Percentiles rank a stretch among this genome's conserved stretches.
phyloP scores from a whole-genome alignment of 2,329 filamentous ascomycete genomes.

The Bertia moriformis region DNA sequence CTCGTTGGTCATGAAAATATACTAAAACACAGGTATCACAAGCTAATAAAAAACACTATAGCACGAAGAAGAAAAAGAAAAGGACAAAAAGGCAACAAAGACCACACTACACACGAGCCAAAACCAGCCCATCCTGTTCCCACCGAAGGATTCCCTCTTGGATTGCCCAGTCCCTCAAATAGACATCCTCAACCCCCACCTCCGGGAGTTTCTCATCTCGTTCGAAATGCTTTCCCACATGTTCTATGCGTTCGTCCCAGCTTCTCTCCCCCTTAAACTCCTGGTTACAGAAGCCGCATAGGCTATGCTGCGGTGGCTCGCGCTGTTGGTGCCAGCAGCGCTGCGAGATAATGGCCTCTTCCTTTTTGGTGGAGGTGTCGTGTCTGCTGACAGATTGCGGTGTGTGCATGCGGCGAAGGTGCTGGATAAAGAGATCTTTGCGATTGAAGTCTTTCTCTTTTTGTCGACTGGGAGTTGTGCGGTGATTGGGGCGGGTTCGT shows the following conservation, averaged over 20 bases:
- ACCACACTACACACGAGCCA: not conserved
- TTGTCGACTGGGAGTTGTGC: too few species aligned
- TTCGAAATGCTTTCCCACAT: not conserved
- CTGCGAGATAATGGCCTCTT: not conserved
- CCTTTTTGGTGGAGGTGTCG: not conserved
- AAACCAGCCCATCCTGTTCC: not conserved
- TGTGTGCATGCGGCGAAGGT: not conserved
- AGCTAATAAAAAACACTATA: constrained; percentile 1
- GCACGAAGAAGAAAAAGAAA: constrained; percentile 4
- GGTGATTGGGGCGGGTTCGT: not conserved
- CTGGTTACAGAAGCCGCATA: not conserved
- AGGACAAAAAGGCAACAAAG: constrained; percentile 2
- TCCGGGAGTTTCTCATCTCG: not conserved
- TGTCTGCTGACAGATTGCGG: not conserved
- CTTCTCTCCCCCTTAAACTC: not conserved
- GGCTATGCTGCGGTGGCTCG: not conserved
- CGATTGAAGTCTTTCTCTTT: constrained; percentile 1
- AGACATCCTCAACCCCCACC: not conserved
- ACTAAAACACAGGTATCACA: not conserved
- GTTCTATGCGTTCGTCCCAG: not conserved
- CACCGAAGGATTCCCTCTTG: not conserved
- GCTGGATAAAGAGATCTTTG: constrained; percentile 1
- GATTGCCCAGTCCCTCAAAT: not conserved
- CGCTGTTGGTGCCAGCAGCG: not conserved
- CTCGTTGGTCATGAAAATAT: not conserved